A percentile compares a stretch with the other conserved stretches of the same genome.
Conservation (phyloP, 257 asterid species). For the Ajuga chamaepitys region DNA sequence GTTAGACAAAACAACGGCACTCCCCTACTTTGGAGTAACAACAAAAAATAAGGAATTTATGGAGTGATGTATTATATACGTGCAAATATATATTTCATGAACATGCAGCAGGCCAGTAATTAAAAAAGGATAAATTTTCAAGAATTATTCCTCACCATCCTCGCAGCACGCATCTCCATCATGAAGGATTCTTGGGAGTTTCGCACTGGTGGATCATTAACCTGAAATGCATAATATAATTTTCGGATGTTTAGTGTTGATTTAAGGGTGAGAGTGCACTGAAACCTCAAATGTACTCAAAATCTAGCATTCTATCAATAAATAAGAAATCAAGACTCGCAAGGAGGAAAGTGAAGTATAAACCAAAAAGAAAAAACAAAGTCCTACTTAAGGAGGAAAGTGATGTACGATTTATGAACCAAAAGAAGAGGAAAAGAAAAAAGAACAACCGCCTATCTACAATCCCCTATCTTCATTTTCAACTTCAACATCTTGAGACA, state of each 20-base stretch:
- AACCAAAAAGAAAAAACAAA: background rate
- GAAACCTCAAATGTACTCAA: background rate
- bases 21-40: background rate
- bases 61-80: too few species aligned
- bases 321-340: background rate
- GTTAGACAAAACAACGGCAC: background rate
- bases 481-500: background rate
- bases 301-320: background rate
- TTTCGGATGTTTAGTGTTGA: background rate
- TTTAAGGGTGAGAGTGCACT: background rate
- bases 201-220: slow-evolving; percentile 49
- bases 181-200: slow-evolving; percentile 88
- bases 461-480: background rate
- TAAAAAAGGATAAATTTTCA: background rate
- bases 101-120: background rate
- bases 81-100: background rate
- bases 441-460: background rate
- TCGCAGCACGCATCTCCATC: slow-evolving; percentile 94
- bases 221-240: slow-evolving; percentile 11
- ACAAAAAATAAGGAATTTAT: background rate
- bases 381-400: too few species aligned
- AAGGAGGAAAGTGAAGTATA: background rate
- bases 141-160: slow-evolving; percentile 50
- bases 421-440: background rate
- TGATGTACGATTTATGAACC: background rate